These are phyloP conservation scores for Exsudoporus floridanus DNA, from an alignment of 1,284 basidiomycete genomes.

Conservation along the genomic window DNA sequence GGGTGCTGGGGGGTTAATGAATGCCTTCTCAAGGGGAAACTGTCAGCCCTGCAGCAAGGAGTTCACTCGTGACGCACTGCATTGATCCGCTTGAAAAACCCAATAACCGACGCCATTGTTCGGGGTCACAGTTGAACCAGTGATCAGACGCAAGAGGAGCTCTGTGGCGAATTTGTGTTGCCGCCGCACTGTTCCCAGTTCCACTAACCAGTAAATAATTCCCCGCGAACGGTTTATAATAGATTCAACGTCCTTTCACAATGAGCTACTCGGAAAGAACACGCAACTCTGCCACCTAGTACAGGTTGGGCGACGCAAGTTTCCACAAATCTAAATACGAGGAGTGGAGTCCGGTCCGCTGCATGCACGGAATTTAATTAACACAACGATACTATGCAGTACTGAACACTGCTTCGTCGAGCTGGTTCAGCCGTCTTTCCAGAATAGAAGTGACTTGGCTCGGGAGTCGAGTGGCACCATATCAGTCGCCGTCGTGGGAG, in stretches of 20 bases:
- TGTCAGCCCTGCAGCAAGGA: background rate
- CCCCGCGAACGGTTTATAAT: background rate
- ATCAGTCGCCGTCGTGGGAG: conserved; percentile 2
- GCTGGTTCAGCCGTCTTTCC: conserved; percentile 4
- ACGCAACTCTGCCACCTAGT: background rate
- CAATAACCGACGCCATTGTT: conserved; percentile 24
- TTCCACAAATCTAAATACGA: background rate
- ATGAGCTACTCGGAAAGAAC: background rate
- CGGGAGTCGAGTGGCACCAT: too few relatives aligned
- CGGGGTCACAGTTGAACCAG: background rate
- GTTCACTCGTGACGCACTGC: conserved; percentile 21
- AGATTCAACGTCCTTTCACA: background rate
- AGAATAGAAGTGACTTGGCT: background rate
- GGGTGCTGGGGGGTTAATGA: conserved; percentile 21
- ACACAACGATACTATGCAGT: background rate
- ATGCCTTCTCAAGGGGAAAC: conserved; percentile 14
- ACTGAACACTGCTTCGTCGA: conserved; percentile 1
- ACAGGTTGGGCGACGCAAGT: background rate
- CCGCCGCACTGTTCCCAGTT: background rate
- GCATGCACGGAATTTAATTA: background rate
- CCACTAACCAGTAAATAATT: background rate
- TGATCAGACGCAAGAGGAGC: background rate
- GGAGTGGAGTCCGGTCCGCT: background rate
- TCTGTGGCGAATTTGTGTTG: background rate
- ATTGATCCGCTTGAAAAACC: conserved; percentile 22